phyloP scores from a whole-genome alignment of 108 stramenopile species.

The Cyclostephanos tholiformis region DNA sequence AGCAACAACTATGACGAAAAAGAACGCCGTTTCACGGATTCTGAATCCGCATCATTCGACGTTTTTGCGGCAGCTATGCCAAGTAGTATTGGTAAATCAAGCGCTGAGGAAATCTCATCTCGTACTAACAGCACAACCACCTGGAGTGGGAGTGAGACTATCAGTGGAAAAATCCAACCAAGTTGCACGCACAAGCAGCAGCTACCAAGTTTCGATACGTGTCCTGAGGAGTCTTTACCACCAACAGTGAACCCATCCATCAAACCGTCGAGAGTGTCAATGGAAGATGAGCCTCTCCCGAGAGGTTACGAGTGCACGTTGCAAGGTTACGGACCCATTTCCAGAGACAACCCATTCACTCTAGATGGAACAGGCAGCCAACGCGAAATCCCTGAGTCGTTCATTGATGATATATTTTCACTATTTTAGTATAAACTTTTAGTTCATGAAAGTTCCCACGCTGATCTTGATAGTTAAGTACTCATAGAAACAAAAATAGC shows the following conservation, averaged over 20 bases:
- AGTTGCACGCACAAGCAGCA: background rate
- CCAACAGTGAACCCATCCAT: conserved; percentile 6
- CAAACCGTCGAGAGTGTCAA: conserved; percentile 1
- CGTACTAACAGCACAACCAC: background rate
- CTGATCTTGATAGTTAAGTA: no score
- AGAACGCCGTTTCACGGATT: background rate
- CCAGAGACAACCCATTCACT: no score
- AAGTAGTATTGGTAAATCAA: background rate
- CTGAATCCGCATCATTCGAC: background rate
- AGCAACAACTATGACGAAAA: no score
- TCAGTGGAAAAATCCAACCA: background rate
- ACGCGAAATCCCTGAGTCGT: no score
- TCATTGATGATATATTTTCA: no score
- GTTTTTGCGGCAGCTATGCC: background rate
- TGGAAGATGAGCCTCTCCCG: conserved; percentile 28
- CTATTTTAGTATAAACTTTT: no score
- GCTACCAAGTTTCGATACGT: conserved; percentile 4
- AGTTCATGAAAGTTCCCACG: no score
- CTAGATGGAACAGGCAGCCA: no score
- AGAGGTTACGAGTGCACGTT: background rate
- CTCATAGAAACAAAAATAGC: no score
- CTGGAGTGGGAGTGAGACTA: background rate
- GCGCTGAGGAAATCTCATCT: background rate
- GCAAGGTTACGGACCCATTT: background rate
- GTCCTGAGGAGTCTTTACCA: conserved; percentile 4